Evolutionary conservation across 1,284 basidiomycete genomes (phyloP).

Genomic region (Vanrija sp.): DNA sequence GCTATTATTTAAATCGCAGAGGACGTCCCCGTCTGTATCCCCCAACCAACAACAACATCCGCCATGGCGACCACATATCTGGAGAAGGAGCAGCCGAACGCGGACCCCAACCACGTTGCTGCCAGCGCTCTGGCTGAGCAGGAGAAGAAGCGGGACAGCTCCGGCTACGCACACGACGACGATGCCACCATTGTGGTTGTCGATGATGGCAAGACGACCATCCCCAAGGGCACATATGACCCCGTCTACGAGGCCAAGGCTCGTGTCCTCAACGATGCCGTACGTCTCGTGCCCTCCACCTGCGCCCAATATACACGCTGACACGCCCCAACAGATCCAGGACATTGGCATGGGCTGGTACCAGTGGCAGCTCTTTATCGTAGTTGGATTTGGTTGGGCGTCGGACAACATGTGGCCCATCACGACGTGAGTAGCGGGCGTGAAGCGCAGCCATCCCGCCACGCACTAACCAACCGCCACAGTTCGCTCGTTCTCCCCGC

Average conservation of each 20-base stretch:
- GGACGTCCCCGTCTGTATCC: no score
- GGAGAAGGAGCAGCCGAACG: no score
- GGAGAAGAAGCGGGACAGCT: no score
- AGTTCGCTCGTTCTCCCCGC: conserved; percentile 35
- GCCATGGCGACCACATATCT: no score
- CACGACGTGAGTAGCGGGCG: conserved; percentile 13
- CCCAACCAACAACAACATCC: no score
- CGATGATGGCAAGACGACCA: conserved; percentile 5
- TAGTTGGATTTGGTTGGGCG: conserved; percentile 50
- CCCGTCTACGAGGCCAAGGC: conserved; percentile 42
- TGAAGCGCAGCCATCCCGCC: no score
- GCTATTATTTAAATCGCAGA: no score
- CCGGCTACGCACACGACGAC: no score
- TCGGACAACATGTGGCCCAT: conserved; percentile 50
- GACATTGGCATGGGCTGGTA: conserved; percentile 63
- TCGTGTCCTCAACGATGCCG: conserved; percentile 36
- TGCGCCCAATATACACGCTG: no score
- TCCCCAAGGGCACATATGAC: conserved; percentile 23
- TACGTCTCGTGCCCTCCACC: neutral
- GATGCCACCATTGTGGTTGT: neutral
- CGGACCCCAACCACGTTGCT: no score
- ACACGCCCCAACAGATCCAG: conserved; percentile 19
- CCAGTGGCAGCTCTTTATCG: conserved; percentile 58
- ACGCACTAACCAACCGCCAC: no score
- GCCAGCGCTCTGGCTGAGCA: no score